Evolutionary conservation across 306 rosid species (phyloP).

Genomic region (Pterocarpus santalinus): DNA sequence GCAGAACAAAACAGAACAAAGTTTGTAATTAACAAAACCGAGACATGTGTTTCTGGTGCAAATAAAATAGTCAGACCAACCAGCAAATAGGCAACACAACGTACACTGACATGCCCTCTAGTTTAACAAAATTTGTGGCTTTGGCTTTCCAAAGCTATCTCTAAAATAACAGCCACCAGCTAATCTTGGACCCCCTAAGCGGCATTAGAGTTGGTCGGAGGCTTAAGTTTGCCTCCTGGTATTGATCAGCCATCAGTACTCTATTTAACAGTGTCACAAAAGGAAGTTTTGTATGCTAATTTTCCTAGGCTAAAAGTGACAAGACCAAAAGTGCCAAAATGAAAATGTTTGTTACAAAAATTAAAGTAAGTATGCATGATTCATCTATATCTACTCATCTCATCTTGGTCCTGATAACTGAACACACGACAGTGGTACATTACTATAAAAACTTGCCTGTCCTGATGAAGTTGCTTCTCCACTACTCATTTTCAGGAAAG

Average conservation of each 20-base stretch:
- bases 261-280: background rate
- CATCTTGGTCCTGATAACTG: conserved; percentile 89
- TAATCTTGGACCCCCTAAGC: too few relatives aligned
- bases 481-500: conserved; percentile 64
- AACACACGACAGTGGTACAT: conserved; percentile 73
- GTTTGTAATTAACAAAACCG: background rate
- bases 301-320: background rate
- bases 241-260: too few relatives aligned
- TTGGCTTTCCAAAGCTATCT: background rate
- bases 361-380: background rate
- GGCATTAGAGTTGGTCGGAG: too few relatives aligned
- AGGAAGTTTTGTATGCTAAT: background rate
- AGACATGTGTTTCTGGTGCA: background rate
- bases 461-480: conserved; percentile 78
- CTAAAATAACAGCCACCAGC: too few relatives aligned
- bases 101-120: background rate
- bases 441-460: conserved; percentile 70
- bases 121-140: background rate
- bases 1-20: background rate
- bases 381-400: conserved; percentile 4
- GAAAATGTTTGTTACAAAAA: background rate
- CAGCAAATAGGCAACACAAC: background rate
- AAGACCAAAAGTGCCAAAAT: conserved; percentile 23
- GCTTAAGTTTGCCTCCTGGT: too few relatives aligned
- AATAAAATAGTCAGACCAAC: too few relatives aligned